phyloP scores from a whole-genome alignment of 352 stramenopile species.

The Phytopythium mirpurense region DNA sequence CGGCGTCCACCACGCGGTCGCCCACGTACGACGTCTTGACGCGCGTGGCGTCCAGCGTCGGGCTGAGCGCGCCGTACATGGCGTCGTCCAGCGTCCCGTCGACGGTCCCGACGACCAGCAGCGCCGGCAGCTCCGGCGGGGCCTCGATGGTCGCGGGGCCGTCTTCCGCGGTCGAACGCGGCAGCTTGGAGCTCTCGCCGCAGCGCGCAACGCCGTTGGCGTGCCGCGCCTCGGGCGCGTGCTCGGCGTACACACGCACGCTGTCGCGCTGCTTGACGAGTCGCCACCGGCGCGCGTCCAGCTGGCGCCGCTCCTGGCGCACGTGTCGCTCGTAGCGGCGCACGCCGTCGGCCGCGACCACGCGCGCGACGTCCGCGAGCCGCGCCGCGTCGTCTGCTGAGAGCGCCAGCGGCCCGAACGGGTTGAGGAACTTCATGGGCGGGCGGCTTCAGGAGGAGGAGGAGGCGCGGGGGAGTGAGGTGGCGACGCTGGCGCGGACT shows the following conservation, averaged over 20 bases:
- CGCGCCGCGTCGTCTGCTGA: slow-evolving; percentile 18
- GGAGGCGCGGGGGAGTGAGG: not conserved
- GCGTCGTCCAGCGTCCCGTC: slow-evolving; percentile 28
- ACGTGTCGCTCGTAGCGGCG: slow-evolving; percentile 24
- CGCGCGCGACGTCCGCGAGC: slow-evolving; percentile 21
- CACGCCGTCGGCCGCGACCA: slow-evolving; percentile 22
- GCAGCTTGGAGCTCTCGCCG: too few relatives aligned
- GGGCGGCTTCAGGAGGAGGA: too few relatives aligned
- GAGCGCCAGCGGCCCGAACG: slow-evolving; percentile 21
- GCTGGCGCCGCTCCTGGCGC: slow-evolving; percentile 16
- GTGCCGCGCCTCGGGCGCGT: slow-evolving; percentile 14
- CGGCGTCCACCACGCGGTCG: slow-evolving; percentile 34
- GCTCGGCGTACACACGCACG: slow-evolving; percentile 23
- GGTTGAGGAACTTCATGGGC: slow-evolving; percentile 15
- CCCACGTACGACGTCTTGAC: slow-evolving; percentile 41
- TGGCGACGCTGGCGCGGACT: too few relatives aligned
- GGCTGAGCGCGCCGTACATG: slow-evolving; percentile 33
- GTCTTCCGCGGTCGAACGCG: too few relatives aligned
- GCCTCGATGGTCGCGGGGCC: slow-evolving; percentile 15
- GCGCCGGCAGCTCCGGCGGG: slow-evolving; percentile 18
- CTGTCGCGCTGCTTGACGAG: slow-evolving; percentile 19
- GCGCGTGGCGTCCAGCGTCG: slow-evolving; percentile 22
- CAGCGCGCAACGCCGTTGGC: slow-evolving; percentile 15
- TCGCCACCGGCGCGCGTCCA: slow-evolving; percentile 23
- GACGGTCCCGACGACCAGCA: slow-evolving; percentile 25